Conservation (phyloP, 202 grass and related monocot genomes). For the Dendrocalamus latiflorus region DNA sequence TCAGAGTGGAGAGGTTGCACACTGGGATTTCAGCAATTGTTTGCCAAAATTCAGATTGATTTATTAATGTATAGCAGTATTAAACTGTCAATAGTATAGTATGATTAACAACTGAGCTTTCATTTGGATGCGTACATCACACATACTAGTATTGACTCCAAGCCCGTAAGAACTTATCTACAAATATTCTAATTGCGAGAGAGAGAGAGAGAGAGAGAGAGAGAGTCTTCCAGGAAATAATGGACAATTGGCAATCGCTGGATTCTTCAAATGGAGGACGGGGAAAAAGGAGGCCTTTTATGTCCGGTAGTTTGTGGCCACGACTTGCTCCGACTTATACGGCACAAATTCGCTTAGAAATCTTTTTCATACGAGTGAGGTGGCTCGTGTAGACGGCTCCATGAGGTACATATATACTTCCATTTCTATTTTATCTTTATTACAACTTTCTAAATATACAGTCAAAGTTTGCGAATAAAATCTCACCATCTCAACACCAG, state of each 20-base stretch:
- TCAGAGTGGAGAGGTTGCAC: background rate
- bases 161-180: background rate
- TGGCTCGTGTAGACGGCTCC: conserved; percentile 17
- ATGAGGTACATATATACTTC: background rate
- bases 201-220: too few relatives aligned
- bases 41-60: background rate
- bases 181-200: background rate
- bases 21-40: background rate
- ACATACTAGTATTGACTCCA: background rate
- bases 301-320: conserved; percentile 6
- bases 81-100: background rate
- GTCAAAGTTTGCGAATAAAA: background rate
- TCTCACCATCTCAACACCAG: background rate
- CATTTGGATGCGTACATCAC: conserved; percentile 6
- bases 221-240: conserved; percentile 4
- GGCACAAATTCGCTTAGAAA: conserved; percentile 11
- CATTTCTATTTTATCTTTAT: background rate
- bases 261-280: conserved; percentile 16
- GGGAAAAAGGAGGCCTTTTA: background rate
- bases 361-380: conserved; percentile 10
- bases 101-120: background rate
- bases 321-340: conserved; percentile 25
- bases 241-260: background rate
- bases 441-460: background rate
- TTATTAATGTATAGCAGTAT: background rate